Evolutionary conservation across 140 eudicot genomes (phyloP), one percentile per base, ranked within the genome.

Genomic region (Stevia rebaudiana): DNA sequence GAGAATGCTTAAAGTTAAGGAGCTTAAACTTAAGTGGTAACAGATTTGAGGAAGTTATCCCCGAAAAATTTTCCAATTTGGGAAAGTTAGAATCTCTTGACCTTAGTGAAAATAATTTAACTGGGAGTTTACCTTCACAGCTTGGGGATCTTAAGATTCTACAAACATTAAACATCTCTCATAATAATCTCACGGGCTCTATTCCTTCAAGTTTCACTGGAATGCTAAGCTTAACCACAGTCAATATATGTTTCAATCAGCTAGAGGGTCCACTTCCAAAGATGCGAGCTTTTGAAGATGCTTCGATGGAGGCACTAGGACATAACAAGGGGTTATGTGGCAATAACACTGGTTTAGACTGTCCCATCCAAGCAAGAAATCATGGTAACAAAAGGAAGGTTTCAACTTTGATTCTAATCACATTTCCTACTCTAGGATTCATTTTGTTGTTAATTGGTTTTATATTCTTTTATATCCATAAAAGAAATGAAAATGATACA

Each of bases 231-330:
- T 55, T 55, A n/a, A 30, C 42, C 12, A 28, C 22, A 13, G 62
- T 55, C 0, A 41, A 55, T n/a, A 23, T 55, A 8, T 55, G 41
- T 28, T 55, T 55, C 41, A 55, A 55, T 28, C 41, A 55, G 18
- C 62, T 55, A n/a, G 62, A 55, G 41, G 62, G 62, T 0, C 62
- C 62, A 55, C 41, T 55, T 28, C 42, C 62, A 13, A 55, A 55
- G 62, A 55, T 55, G 62, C 21, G 23, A 28, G 62, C 62, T 5
- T 55, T 55, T 55, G 62, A 28, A 55, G 23, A 55, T 6, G 62
- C 62, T 28, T 41, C 62, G 15, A 30, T 5, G 62, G 62, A 55
- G 41, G 62, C 42, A 30, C 24, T 55, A 13, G 62, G 41, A 15
- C 41, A 55, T 30, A 55, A 54, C 23, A 28, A 54, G 13, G 22